A percentile compares a stretch with the other conserved stretches of the same genome.
These are phyloP conservation scores for Sugiyamaella floridensis DNA, from an alignment of 805 yeast species.

Conservation along the genomic window DNA sequence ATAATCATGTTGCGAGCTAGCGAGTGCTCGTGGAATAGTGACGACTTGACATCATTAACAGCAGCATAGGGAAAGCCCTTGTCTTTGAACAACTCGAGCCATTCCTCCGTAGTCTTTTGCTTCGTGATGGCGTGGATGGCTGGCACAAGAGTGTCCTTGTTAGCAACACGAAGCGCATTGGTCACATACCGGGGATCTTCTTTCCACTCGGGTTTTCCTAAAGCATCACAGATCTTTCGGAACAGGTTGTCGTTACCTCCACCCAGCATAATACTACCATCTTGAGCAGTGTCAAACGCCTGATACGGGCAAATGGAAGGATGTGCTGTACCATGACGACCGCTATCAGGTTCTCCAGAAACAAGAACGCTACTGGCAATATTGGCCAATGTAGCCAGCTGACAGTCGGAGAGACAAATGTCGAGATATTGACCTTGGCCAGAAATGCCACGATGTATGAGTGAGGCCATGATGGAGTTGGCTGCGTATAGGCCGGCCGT, in stretches of 20 bases:
- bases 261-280: constrained; percentile 35
- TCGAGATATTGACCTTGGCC: constrained; percentile 36
- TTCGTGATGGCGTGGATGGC: constrained; percentile 27
- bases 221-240: constrained; percentile 28
- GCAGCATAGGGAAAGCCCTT: constrained; percentile 36
- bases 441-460: constrained; percentile 26
- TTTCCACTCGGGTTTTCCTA: constrained; percentile 34
- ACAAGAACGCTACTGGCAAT: constrained; percentile 35
- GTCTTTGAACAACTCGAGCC: constrained; percentile 31
- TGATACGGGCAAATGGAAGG: constrained; percentile 38
- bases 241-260: constrained; percentile 38
- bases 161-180: constrained; percentile 33
- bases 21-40: constrained; percentile 33
- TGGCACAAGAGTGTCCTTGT: constrained; percentile 30
- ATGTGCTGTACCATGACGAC: constrained; percentile 38
- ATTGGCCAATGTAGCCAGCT: constrained; percentile 36
- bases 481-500: constrained; percentile 37
- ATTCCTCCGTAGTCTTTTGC: constrained; percentile 30
- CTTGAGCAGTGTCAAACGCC: constrained; percentile 33
- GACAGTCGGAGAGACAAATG: constrained; percentile 34
- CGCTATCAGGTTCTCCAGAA: constrained; percentile 34
- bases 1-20: constrained; percentile 34
- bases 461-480: constrained; percentile 34
- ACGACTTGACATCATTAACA: constrained; percentile 33
- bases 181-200: constrained; percentile 29